Base-by-base conservation (phyloP, 768 basidiomycete genomes). In the Lentinula lateritia region DNA sequence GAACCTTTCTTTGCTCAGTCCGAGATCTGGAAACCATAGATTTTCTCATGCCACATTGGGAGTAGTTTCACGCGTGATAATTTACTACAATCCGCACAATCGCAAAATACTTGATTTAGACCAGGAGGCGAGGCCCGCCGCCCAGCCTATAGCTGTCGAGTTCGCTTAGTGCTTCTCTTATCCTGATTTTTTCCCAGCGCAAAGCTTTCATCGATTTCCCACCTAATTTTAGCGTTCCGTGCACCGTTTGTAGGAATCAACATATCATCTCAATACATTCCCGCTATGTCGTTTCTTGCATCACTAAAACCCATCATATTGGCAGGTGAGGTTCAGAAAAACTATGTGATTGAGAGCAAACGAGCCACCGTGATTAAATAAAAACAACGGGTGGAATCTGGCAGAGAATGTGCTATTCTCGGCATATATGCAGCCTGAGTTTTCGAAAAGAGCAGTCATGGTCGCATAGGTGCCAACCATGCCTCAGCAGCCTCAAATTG, bases 401-500 rank as follows among this genome's bases (percentile, higher is more conserved):
- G 45, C 18, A 20, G 9, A 1, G 15, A 16, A 4, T n/a, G 16
- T 43, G 42, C 16, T 0, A 16, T 6, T 7, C 42, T 39, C 38
- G 38, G 38, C 38, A 18, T 16, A 23, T 12, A 48, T 36, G 15
- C 50, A 34, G 13, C 50, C 20, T 34, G 46, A 18, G 16, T 52
- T 52, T 52, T 13, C 1, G 32, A 13, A 52, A 8, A 53, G 36
- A 15, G 36, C 16, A n/a, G 67, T 86, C 80, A 93, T 67, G 92
- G 92, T 68, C 92, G 78, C 92, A 93, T 93, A 64, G 94, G 94
- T 65, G 85, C 87, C 66, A 98, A 79, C 94, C 95, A 98, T 62
- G 85, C 86, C 73, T 99, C 93, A 15, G 96, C 96, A 55, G 87
- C 88, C 78, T 98, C 95, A 76, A 98, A 99, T 77, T 95, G 92